Percentiles rank a stretch among this genome's conserved stretches.
These are phyloP conservation scores for Leccinum boreale DNA, from an alignment of 768 basidiomycete genomes.

Conservation along the genomic window DNA sequence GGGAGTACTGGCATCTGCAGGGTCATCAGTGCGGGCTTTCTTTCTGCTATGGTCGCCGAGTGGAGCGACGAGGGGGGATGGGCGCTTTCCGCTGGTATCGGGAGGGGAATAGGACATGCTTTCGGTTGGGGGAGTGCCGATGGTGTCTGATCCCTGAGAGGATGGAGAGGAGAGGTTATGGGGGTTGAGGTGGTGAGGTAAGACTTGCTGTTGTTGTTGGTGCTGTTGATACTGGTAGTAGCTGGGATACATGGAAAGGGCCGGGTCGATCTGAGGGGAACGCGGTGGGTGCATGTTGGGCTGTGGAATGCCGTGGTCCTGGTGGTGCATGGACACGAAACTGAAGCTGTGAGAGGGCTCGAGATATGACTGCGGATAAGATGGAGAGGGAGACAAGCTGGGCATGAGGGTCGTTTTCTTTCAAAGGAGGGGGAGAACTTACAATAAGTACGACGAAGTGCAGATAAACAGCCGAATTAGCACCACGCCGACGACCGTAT, in stretches of 20 bases:
- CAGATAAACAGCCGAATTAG: background rate
- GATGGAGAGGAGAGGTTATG: conserved; percentile 73
- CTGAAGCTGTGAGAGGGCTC: conserved; percentile 34
- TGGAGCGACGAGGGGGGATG: conserved; percentile 44
- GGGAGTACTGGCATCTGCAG: conserved; percentile 46
- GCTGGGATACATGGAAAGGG: conserved; percentile 61
- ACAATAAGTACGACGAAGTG: background rate
- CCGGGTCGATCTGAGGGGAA: conserved; percentile 67
- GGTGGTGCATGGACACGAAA: conserved; percentile 43
- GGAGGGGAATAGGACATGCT: conserved; percentile 48
- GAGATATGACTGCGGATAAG: conserved; percentile 21
- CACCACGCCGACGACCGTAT: background rate
- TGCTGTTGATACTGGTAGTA: conserved; percentile 56
- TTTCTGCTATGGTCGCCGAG: conserved; percentile 46
- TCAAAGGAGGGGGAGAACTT: background rate
- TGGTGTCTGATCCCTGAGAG: conserved; percentile 73
- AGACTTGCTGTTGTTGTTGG: conserved; percentile 42
- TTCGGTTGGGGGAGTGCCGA: conserved; percentile 72
- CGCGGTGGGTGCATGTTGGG: conserved; percentile 44
- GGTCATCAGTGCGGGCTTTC: conserved; percentile 60
- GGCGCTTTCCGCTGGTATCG: conserved; percentile 64
- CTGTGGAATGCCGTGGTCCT: conserved; percentile 40
- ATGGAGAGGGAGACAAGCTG: conserved; percentile 16
- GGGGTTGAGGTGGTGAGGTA: conserved; percentile 53
- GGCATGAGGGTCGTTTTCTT: conserved; percentile 18